A percentile compares a stretch with the other conserved stretches of the same genome.
Conservation (phyloP, 352 stramenopile genomes). For the Globisporangium irregulare region DNA sequence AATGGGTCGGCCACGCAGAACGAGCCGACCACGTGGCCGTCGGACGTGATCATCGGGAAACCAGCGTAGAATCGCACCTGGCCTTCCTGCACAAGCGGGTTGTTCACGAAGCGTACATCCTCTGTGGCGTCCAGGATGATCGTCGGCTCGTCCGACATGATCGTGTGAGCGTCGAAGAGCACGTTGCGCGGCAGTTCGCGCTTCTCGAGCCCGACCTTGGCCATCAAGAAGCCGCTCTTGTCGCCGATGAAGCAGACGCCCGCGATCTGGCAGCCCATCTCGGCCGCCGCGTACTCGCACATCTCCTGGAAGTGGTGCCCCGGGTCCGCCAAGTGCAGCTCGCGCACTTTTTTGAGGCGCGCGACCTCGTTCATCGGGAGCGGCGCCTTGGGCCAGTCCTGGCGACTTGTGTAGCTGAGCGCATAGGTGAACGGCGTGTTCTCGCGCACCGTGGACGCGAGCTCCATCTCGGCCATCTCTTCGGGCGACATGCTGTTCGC, state of each 20-base stretch:
- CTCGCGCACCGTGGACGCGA: conserved; percentile 56
- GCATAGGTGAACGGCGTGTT: conserved; percentile 83
- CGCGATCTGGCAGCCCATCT: conserved; percentile 77
- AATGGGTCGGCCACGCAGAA: conserved; percentile 80
- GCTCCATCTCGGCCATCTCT: conserved; percentile 57
- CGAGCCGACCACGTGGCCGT: conserved; percentile 62
- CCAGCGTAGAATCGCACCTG: conserved; percentile 82
- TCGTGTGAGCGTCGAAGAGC: conserved; percentile 74
- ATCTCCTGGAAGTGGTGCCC: conserved; percentile 85
- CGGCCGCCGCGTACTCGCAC: conserved; percentile 79
- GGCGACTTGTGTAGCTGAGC: conserved; percentile 73
- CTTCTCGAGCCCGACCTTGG: conserved; percentile 74
- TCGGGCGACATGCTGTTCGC: conserved; percentile 40
- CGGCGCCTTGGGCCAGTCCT: conserved; percentile 81
- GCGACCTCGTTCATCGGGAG: conserved; percentile 59
- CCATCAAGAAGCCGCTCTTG: conserved; percentile 84
- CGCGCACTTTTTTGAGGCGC: conserved; percentile 67
- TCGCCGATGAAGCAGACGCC: conserved; percentile 84
- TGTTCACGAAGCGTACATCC: conserved; percentile 77
- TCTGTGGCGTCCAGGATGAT: conserved; percentile 80
- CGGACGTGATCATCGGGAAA: conserved; percentile 70
- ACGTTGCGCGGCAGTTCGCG: conserved; percentile 76
- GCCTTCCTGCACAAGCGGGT: conserved; percentile 71
- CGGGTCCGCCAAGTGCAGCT: conserved; percentile 73
- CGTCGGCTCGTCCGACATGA: conserved; percentile 75